Percentiles rank a stretch among this genome's conserved stretches.
Evolutionary conservation across 2,329 filamentous ascomycete species (phyloP).

Genomic region (Xylariaceae sp.): DNA sequence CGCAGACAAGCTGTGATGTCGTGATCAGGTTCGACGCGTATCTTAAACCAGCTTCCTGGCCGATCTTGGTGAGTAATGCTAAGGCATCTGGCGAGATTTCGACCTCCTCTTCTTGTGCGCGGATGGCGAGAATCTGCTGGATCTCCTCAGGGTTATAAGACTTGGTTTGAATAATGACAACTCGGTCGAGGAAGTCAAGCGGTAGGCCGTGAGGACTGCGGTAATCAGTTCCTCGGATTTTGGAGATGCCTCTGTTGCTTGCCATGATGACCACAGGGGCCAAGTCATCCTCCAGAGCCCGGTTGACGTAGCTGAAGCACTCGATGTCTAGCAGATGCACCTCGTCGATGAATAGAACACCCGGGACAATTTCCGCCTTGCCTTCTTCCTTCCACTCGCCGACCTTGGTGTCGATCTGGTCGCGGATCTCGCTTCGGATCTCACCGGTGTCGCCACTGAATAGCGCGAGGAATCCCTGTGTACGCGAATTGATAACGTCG

Average conservation of each 20-base stretch:
- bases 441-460: slow-evolving; percentile 98
- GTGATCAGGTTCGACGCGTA: slow-evolving; percentile 99
- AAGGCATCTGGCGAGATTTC: slow-evolving; percentile 87
- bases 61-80: slow-evolving; percentile 91
- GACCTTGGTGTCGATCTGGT: slow-evolving; percentile 99
- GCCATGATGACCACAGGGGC: slow-evolving; percentile 99
- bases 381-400: slow-evolving; percentile 99
- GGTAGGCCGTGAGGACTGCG: slow-evolving; percentile 89
- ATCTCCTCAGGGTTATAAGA: slow-evolving; percentile 80
- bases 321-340: slow-evolving; percentile 99
- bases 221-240: slow-evolving; percentile 91
- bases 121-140: slow-evolving; percentile 85
- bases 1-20: slow-evolving; percentile 80
- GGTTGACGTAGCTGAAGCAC: slow-evolving; percentile 98
- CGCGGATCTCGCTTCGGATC: slow-evolving; percentile 92
- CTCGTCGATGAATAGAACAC: slow-evolving; percentile 96
- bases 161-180: slow-evolving; percentile 94
- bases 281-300: slow-evolving; percentile 88
- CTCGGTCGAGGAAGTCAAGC: slow-evolving; percentile 90
- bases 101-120: slow-evolving; percentile 93
- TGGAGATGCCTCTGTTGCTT: slow-evolving; percentile 87
- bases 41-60: slow-evolving; percentile 82
- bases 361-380: slow-evolving; percentile 96
- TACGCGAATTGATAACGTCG: slow-evolving; percentile 97
- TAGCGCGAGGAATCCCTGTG: slow-evolving; percentile 94